Percentiles rank a stretch among this genome's conserved stretches.
phyloP scores from a whole-genome alignment of 2,329 filamentous ascomycete species.

The Fusarium buxicola region DNA sequence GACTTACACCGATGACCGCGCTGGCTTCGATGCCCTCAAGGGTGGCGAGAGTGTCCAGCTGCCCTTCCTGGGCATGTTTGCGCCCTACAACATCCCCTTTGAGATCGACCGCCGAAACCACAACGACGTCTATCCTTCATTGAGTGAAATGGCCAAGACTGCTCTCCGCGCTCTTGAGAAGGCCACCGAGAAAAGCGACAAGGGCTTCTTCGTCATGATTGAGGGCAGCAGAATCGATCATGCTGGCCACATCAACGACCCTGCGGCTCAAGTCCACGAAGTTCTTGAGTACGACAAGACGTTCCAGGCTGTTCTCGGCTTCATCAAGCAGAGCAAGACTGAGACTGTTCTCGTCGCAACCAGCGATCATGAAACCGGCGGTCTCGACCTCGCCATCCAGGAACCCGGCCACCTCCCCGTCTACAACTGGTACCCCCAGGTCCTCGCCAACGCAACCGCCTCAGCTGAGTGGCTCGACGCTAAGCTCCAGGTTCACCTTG shows the following conservation, averaged over 20 bases:
- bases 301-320: slow-evolving; percentile 85
- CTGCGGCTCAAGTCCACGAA: slow-evolving; percentile 86
- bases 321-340: slow-evolving; percentile 78
- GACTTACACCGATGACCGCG: slow-evolving; percentile 78
- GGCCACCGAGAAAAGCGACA: slow-evolving; percentile 84
- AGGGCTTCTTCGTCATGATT: slow-evolving; percentile 99
- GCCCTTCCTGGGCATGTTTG: slow-evolving; percentile 88
- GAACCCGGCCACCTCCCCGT: slow-evolving; percentile 64
- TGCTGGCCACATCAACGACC: slow-evolving; percentile 87
- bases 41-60: slow-evolving; percentile 76
- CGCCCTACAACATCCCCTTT: slow-evolving; percentile 85
- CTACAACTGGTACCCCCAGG: slow-evolving; percentile 83
- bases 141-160: slow-evolving; percentile 90
- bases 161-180: slow-evolving; percentile 83
- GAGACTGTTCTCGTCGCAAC: slow-evolving; percentile 88
- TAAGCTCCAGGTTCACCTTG: slow-evolving; percentile 71
- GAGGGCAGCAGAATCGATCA: slow-evolving; percentile 97
- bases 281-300: slow-evolving; percentile 95
- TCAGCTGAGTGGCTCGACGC: slow-evolving; percentile 77
- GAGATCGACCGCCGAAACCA: slow-evolving; percentile 89
- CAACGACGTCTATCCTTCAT: slow-evolving; percentile 83
- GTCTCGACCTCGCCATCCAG: slow-evolving; percentile 82
- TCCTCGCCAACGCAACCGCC: slow-evolving; percentile 80
- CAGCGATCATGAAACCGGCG: slow-evolving; percentile 96
- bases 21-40: slow-evolving; percentile 80